phyloP scores from a whole-genome alignment of 75 land plant genomes.

The Larix kaempferi region DNA sequence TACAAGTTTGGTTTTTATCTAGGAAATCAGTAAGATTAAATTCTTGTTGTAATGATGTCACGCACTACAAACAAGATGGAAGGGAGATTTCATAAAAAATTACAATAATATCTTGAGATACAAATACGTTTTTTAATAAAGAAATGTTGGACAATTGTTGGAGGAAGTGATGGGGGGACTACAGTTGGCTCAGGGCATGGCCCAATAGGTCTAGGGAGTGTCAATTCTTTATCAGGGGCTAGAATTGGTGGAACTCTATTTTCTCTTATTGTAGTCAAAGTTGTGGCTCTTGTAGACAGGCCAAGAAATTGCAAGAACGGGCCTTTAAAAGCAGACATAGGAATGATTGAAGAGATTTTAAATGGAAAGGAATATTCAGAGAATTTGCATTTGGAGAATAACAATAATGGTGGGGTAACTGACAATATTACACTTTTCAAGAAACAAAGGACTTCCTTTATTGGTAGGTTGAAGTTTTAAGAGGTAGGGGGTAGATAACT shows the following conservation, averaged over 20 bases:
- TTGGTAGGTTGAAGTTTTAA: slow-evolving; percentile 75
- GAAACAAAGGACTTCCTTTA: slow-evolving; percentile 76
- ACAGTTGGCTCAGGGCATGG: slow-evolving; percentile 47
- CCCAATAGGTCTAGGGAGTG: slow-evolving; percentile 47
- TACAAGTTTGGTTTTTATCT: too few species aligned
- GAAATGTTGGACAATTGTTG: slow-evolving; percentile 69
- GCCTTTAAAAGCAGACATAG: slow-evolving; percentile 56
- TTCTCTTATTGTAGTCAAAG: slow-evolving; percentile 77
- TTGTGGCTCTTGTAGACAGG: slow-evolving; percentile 66
- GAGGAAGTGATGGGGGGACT: slow-evolving; percentile 35
- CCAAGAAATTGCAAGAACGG: slow-evolving; percentile 47
- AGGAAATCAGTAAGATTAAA: slow-evolving; percentile 26
- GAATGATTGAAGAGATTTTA: slow-evolving; percentile 60
- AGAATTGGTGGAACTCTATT: slow-evolving; percentile 57
- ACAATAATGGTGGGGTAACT: slow-evolving; percentile 26
- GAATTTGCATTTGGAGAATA: slow-evolving; percentile 41
- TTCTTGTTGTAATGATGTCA: slow-evolving; percentile 59
- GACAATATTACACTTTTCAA: slow-evolving; percentile 79
- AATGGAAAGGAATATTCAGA: slow-evolving; percentile 55
- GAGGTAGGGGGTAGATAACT: slow-evolving; percentile 75
- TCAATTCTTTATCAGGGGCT: slow-evolving; percentile 40
- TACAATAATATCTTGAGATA: slow-evolving; percentile 87
- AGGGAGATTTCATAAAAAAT: slow-evolving; percentile 63
- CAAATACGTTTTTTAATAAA: slow-evolving; percentile 90
- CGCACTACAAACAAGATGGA: slow-evolving; percentile 70